Base-by-base conservation (phyloP, 305 asterid species). In the Plantago coronopus region DNA sequence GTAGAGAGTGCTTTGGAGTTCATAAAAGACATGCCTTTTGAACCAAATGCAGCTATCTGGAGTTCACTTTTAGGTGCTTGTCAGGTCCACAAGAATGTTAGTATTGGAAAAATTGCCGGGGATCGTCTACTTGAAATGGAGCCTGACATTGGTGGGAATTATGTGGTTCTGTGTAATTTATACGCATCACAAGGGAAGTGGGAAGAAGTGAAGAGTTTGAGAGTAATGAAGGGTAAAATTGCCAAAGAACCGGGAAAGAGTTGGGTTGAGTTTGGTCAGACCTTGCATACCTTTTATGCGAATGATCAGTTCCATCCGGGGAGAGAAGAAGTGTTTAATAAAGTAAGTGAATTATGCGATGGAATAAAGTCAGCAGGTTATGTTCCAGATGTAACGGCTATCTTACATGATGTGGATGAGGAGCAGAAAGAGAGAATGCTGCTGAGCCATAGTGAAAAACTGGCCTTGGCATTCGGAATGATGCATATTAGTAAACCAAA, bases 21-120 rank as follows among this genome's bases (percentile, higher is more conserved):
- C 78, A 70, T 91, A 64, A 65, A 74, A 63, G 73, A 73, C 70
- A 82, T 91, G 96, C 88, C 94, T 54, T 69, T 82, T 20, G 66
- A 86, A 66, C 96, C 98, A 14, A 91, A 80, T 59, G 88, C 86
- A 34, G 96, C 96, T 38, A 72, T 91, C 8, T 89, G 93, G 96
- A 78, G 88, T 27, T 88, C 98, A 20, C 88, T 91, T 48, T 81
- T 91, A 74, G 98, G 96, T n/a, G 98, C 95, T 40, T 88, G 95
- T 66, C 76, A 74, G 74, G 85, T 70, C 48, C 93, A 88, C 79
- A 65, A 59, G 68, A 76, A 84, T 37, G 59, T 80, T 23, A 69
- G 34, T 12, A 74, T 84, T n/a, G 98, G 98, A 31, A 76, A 78
- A 73, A 68, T 88, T 54, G 90, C 87, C 5, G 95, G 86, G 0